phyloP scores from a whole-genome alignment of 148 eudicot species.

The Talinum fruticosum region DNA sequence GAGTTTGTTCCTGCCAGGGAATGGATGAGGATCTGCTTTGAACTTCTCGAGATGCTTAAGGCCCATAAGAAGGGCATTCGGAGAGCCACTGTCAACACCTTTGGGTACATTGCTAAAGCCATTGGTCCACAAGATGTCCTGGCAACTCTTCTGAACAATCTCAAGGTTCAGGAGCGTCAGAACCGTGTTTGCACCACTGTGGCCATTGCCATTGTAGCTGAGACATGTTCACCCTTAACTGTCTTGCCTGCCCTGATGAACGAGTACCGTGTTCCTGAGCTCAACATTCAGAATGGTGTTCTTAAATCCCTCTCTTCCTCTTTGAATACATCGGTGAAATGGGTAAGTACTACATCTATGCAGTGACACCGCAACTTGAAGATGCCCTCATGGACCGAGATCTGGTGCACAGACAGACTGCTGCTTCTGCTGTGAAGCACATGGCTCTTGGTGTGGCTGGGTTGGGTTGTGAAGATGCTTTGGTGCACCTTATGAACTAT shows the following conservation, averaged over 20 bases:
- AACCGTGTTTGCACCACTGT: conserved; percentile 98
- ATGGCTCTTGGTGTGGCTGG: conserved; percentile 98
- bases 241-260: conserved; percentile 95
- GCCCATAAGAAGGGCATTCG: conserved; percentile 97
- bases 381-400: conserved; percentile 97
- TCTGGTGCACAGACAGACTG: conserved; percentile 86
- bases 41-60: conserved; percentile 95
- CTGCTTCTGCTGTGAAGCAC: conserved; percentile 95
- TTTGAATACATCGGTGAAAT: conserved; percentile 95
- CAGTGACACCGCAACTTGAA: conserved; percentile 93
- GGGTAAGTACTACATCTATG: conserved; percentile 96
- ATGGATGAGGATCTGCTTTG: conserved; percentile 98
- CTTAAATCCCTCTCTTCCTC: conserved; percentile 85
- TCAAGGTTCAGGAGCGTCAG: conserved; percentile 95
- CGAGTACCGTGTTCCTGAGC: conserved; percentile 94
- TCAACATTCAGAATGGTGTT: conserved; percentile 93
- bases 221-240: conserved; percentile 93
- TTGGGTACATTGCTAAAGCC: conserved; percentile 96
- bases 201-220: conserved; percentile 96
- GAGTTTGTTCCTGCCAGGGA: conserved; percentile 96
- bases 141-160: conserved; percentile 81
- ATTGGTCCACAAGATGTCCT: conserved; percentile 96
- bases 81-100: conserved; percentile 90
- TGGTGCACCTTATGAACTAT: conserved; percentile 72
- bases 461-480: conserved; percentile 87